A percentile compares a stretch with the other conserved stretches of the same genome.
These are phyloP conservation scores for Cicer yamashitae DNA, from an alignment of 306 rosid genomes.

Conservation along the genomic window DNA sequence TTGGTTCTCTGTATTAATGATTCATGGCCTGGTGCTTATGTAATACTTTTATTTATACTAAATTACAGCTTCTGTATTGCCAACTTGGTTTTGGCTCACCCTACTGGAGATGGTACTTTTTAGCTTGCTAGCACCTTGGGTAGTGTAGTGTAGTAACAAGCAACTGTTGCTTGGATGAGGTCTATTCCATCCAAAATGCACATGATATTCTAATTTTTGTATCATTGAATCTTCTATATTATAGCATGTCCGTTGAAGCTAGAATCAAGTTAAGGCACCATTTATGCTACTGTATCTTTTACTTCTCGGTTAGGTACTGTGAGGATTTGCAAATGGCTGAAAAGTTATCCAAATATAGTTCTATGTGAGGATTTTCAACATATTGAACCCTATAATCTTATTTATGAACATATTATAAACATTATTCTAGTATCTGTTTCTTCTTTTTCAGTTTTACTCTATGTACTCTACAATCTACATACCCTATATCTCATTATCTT, in stretches of 20 bases:
- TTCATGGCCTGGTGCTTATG: not conserved
- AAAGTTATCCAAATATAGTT: not conserved
- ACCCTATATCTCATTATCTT: not conserved
- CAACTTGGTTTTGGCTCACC: not conserved
- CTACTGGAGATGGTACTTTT: not conserved
- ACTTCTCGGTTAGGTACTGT: not conserved
- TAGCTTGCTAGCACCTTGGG: not conserved
- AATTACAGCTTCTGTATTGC: not conserved
- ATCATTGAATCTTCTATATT: not conserved
- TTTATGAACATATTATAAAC: not conserved
- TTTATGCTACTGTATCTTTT: not conserved
- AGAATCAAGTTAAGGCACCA: slow-evolving; percentile 2
- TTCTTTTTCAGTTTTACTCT: no score
- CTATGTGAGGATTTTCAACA: not conserved
- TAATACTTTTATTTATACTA: not conserved
- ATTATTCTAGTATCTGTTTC: no score
- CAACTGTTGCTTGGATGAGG: not conserved
- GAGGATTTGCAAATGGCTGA: not conserved
- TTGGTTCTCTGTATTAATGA: slow-evolving; percentile 1
- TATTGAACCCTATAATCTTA: not conserved
- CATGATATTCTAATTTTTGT: not conserved
- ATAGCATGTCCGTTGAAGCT: slow-evolving; percentile 7
- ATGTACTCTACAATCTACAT: no score
- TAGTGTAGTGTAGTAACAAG: not conserved
- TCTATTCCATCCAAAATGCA: slow-evolving; percentile 2